phyloP scores from a whole-genome alignment of 176 grass and related monocot species.

The Puya raimondii region DNA sequence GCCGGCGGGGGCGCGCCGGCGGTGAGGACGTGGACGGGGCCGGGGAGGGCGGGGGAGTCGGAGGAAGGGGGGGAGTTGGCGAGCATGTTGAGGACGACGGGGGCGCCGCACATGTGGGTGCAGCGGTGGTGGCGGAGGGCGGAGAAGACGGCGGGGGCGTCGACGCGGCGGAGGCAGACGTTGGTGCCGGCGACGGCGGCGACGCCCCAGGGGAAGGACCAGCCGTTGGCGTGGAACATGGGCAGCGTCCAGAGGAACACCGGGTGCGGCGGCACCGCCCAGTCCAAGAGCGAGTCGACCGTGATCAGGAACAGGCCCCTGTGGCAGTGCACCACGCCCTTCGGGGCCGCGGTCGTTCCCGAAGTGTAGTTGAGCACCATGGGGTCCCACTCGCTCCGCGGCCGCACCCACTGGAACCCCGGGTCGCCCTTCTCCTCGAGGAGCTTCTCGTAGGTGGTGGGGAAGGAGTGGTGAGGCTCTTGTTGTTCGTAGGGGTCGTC shows the following conservation, averaged over 20 bases:
- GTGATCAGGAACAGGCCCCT: constrained; percentile 50
- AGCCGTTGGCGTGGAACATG: constrained; percentile 91
- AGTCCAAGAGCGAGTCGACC: constrained; percentile 40
- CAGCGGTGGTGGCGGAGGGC: constrained; percentile 28
- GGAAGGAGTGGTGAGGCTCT: background rate
- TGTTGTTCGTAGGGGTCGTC: constrained; percentile 49
- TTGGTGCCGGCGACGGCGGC: constrained; percentile 68
- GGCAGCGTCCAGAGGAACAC: constrained; percentile 82
- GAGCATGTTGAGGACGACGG: constrained; percentile 85
- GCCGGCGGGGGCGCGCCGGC: constrained; percentile 72
- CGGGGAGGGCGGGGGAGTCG: background rate
- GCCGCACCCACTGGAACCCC: constrained; percentile 55
- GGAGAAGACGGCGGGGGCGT: constrained; percentile 34
- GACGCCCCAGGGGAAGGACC: constrained; percentile 85
- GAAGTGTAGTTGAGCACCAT: constrained; percentile 94
- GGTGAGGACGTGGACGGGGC: constrained; percentile 43
- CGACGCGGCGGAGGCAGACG: constrained; percentile 64
- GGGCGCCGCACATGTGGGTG: constrained; percentile 78
- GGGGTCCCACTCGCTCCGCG: constrained; percentile 69
- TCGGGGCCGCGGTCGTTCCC: constrained; percentile 79
- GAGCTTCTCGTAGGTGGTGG: constrained; percentile 55
- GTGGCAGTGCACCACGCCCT: constrained; percentile 87
- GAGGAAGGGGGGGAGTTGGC: constrained; percentile 37
- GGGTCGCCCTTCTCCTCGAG: constrained; percentile 49
- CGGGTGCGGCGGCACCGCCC: constrained; percentile 42